phyloP scores from a whole-genome alignment of 2,329 filamentous ascomycete genomes.

The Apiospora kogelbergensis region DNA sequence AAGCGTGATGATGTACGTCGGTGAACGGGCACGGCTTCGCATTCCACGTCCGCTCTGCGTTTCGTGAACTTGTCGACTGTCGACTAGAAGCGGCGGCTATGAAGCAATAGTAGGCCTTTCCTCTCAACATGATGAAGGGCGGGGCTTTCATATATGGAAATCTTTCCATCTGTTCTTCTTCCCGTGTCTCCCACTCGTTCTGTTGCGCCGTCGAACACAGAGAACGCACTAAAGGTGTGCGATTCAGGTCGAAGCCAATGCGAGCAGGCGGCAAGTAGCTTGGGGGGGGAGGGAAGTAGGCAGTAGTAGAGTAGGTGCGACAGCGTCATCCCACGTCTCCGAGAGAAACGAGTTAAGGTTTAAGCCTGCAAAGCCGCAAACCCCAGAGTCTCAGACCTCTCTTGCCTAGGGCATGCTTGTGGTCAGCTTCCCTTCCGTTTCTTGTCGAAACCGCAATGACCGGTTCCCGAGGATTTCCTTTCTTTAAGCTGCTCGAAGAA shows the following conservation, averaged over 20 bases:
- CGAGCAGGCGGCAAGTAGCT: neutral
- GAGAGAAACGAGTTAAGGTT: neutral
- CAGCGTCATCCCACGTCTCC: neutral
- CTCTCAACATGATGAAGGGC: neutral
- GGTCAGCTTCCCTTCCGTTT: neutral
- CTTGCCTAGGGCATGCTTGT: neutral
- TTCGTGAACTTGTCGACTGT: neutral
- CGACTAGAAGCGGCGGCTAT: neutral
- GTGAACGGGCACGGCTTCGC: neutral
- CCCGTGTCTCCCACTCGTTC: neutral
- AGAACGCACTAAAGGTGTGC: neutral
- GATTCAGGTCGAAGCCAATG: constrained; percentile 1
- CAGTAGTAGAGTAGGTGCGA: neutral
- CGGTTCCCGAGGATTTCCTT: neutral
- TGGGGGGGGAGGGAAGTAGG: neutral
- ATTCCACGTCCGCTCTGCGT: neutral
- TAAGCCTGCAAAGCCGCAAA: neutral
- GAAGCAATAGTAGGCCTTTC: neutral
- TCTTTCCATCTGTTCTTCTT: neutral
- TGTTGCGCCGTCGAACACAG: neutral
- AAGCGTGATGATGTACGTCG: neutral
- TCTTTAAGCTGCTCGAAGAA: neutral
- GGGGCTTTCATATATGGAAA: neutral
- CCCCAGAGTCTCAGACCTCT: neutral
- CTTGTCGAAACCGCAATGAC: neutral